Evolutionary conservation across 768 basidiomycete genomes (phyloP), one percentile per base, ranked within the genome.

Genomic region (Glaciozyma martinii): DNA sequence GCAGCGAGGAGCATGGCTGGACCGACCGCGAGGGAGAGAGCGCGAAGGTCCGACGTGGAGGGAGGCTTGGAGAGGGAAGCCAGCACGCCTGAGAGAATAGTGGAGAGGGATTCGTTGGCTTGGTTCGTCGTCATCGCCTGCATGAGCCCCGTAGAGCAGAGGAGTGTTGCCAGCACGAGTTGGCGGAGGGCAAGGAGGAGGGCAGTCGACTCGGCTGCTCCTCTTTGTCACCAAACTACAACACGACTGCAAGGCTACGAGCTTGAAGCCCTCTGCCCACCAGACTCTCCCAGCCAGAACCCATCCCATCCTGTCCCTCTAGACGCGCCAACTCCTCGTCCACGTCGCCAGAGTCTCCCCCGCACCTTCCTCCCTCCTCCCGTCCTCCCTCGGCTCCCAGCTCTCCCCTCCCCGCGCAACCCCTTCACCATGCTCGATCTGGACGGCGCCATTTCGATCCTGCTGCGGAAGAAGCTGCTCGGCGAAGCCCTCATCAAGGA

Each of bases 401-500:
- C 13, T 15, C 49, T n/a, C n/a, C 27, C 33, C 18, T 40, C 25
- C 42, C 37, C 37, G 37, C 37, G 12, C 37, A 6, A 6, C 37
- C 3, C 37, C 37, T 6, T 13, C 15, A 44, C 10, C 47, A 61
- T 62, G 63, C 66, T 70, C 53, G 69, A 70, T 55, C 61, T 70
- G 25, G 69, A 70, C 29, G 69, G 63, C 8, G 66, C 66, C 40
- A 74, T 74, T 57, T 53, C 61, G 32, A 59, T 53, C 33, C 72
- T 74, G 33, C 57, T 69, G 8, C 67, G 66, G 43, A 74, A 74
- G 79, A 92, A 95, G 70, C 85, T 99, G 19, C 81, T 99, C 7
- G 93, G 93, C 72, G 94, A 98, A 78, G 88, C 90, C 3, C 81
- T 98, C 32, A 77, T 99, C 52, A 86, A 92, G 58, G 94, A 99